Evolutionary conservation across 345 rosid genomes (phyloP).

Genomic region (Viola odorata): DNA sequence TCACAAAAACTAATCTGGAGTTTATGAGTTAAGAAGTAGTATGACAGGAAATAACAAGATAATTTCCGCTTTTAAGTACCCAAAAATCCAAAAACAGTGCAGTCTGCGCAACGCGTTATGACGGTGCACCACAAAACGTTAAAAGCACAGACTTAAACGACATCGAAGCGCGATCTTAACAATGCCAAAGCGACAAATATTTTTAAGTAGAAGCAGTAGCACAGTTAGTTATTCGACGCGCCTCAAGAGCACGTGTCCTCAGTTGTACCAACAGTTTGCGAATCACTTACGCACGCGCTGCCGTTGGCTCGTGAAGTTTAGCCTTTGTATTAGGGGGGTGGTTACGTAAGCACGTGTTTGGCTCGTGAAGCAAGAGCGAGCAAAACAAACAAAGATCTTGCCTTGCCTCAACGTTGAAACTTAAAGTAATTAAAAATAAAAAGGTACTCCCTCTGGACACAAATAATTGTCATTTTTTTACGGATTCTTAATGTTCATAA

Average conservation of each 20-base stretch:
- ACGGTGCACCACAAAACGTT: background rate
- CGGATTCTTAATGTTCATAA: background rate
- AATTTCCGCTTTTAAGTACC: background rate
- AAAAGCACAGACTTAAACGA: background rate
- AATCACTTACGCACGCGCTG: background rate
- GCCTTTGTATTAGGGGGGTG: background rate
- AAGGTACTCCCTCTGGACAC: too few species aligned
- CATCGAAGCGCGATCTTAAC: conserved; percentile 9
- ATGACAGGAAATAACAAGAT: background rate
- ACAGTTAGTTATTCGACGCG: background rate
- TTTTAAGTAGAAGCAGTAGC: background rate
- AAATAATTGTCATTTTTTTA: background rate
- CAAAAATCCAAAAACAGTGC: background rate
- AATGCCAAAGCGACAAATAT: conserved; percentile 3
- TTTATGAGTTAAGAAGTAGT: background rate
- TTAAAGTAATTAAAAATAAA: background rate
- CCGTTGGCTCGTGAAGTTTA: background rate
- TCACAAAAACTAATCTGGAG: background rate
- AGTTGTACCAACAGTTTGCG: too few species aligned
- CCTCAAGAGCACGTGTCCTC: background rate
- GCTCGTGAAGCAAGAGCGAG: conserved; percentile 17
- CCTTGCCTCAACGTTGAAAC: too few species aligned
- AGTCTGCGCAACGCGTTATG: background rate
- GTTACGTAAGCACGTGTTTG: conserved; percentile 10
- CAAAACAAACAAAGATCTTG: conserved; percentile 18